These are phyloP conservation scores for Rosa chinensis DNA, from an alignment of 306 rosid genomes.

Conservation along the genomic window DNA sequence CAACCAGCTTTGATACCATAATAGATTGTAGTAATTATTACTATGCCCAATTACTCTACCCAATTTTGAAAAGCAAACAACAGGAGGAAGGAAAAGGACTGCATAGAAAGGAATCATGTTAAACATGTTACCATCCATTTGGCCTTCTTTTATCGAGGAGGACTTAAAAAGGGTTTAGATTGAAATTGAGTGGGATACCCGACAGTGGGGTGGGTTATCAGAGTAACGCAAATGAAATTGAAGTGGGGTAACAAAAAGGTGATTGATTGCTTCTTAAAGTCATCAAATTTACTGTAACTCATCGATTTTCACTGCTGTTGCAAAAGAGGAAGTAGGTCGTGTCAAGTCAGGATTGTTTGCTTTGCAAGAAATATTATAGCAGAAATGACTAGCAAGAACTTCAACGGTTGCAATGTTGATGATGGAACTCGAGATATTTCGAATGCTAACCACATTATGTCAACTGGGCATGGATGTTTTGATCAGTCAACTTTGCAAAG, in stretches of 20 bases:
- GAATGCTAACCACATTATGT: neutral
- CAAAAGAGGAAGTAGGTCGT: neutral
- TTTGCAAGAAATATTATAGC: neutral
- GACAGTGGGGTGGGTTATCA: neutral
- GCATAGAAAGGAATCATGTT: neutral
- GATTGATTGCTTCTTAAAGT: neutral
- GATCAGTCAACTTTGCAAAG: conserved; percentile 11
- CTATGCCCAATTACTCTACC: neutral
- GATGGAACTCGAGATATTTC: conserved; percentile 3
- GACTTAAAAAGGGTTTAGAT: neutral
- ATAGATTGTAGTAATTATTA: too few species aligned
- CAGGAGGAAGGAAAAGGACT: too few species aligned
- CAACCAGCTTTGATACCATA: too few species aligned
- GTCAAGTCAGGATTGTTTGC: conserved; percentile 4
- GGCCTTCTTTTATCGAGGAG: neutral
- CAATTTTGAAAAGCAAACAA: neutral
- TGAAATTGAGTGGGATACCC: neutral
- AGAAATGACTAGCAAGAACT: neutral
- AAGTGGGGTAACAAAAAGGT: neutral
- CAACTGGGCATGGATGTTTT: neutral
- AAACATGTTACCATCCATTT: neutral
- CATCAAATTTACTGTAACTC: neutral
- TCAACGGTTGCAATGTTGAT: conserved; percentile 1
- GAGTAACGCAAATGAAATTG: neutral
- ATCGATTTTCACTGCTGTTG: neutral